Conservation (phyloP, 2,329 filamentous ascomycete genomes). For the Ophiosphaerella herpotricha region DNA sequence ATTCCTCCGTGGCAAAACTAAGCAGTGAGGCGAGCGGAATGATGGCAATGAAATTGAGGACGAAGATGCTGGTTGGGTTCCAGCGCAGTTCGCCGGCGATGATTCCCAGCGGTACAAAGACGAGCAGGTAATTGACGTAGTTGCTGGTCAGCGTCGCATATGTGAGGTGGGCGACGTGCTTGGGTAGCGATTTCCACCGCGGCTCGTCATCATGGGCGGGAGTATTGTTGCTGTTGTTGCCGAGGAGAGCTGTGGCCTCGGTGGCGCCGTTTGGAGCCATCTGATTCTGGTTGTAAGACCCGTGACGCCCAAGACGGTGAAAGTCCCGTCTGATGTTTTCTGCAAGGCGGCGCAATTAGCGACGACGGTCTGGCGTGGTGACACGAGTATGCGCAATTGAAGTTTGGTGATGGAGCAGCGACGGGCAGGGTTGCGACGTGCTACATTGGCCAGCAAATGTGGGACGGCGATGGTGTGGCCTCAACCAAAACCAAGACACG, state of each 20-base stretch:
- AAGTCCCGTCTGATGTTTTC: conserved; percentile 43
- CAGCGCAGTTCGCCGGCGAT: conserved; percentile 65
- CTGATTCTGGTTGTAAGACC: conserved; percentile 8
- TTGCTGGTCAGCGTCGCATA: conserved; percentile 55
- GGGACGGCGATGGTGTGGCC: no score
- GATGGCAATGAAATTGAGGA: conserved; percentile 80
- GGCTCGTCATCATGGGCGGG: conserved; percentile 23
- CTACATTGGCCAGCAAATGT: not conserved
- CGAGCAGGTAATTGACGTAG: conserved; percentile 71
- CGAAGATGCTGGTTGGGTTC: conserved; percentile 70
- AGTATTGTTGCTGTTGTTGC: conserved; percentile 23
- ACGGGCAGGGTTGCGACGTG: not conserved
- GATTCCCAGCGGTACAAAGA: conserved; percentile 76
- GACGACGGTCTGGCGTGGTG: conserved; percentile 4
- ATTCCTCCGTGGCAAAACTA: conserved; percentile 78
- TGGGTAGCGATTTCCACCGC: conserved; percentile 33
- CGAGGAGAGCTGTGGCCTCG: conserved; percentile 31
- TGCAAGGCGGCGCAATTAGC: conserved; percentile 34
- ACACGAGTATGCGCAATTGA: not conserved
- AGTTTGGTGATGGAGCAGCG: not conserved
- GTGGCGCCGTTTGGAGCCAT: conserved; percentile 25
- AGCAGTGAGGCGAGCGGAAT: conserved; percentile 75
- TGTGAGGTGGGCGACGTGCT: conserved; percentile 41
- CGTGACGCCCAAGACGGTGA: conserved; percentile 35
- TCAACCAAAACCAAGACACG: not conserved